Evolutionary conservation across 1,284 basidiomycete genomes (phyloP).

Genomic region (Trichosporon coremiiforme): DNA sequence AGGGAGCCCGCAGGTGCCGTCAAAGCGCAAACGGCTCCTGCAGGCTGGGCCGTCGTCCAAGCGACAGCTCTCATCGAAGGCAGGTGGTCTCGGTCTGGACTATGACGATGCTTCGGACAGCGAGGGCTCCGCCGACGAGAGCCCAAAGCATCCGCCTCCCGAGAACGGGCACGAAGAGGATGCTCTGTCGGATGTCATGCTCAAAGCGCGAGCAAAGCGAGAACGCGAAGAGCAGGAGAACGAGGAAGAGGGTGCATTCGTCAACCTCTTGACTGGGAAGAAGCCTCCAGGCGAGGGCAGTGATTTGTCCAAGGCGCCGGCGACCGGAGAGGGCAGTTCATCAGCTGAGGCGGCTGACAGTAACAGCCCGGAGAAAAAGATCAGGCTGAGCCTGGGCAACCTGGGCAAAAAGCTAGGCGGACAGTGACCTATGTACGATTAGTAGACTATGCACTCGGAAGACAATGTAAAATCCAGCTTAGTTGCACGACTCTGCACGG

Average conservation of each 20-base stretch:
- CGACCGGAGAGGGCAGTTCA: constrained; percentile 1
- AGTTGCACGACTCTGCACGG: neutral
- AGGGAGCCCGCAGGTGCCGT: constrained; percentile 22
- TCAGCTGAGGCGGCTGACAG: neutral
- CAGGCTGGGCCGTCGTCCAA: constrained; percentile 29
- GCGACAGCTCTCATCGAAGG: constrained; percentile 23
- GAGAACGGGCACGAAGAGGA: constrained; percentile 36
- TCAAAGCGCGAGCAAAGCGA: constrained; percentile 68
- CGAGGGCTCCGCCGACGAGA: constrained; percentile 44
- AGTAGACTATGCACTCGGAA: constrained; percentile 17
- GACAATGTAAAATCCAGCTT: neutral
- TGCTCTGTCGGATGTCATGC: constrained; percentile 57
- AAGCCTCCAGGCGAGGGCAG: constrained; percentile 1
- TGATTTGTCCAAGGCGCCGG: neutral
- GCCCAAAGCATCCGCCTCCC: constrained; percentile 11
- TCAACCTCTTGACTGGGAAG: constrained; percentile 21
- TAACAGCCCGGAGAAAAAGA: constrained; percentile 42
- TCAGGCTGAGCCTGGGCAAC: constrained; percentile 40
- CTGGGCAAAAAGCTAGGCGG: constrained; percentile 36
- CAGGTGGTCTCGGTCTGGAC: constrained; percentile 44
- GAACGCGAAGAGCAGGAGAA: constrained; percentile 70
- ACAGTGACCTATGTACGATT: constrained; percentile 16
- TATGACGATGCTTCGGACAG: constrained; percentile 56
- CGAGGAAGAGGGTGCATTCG: constrained; percentile 61
- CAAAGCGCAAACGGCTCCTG: constrained; percentile 40